Evolutionary conservation across 2,329 filamentous ascomycete genomes (phyloP), one percentile per base, ranked within the genome.

Genomic region (Claviceps digitariae): DNA sequence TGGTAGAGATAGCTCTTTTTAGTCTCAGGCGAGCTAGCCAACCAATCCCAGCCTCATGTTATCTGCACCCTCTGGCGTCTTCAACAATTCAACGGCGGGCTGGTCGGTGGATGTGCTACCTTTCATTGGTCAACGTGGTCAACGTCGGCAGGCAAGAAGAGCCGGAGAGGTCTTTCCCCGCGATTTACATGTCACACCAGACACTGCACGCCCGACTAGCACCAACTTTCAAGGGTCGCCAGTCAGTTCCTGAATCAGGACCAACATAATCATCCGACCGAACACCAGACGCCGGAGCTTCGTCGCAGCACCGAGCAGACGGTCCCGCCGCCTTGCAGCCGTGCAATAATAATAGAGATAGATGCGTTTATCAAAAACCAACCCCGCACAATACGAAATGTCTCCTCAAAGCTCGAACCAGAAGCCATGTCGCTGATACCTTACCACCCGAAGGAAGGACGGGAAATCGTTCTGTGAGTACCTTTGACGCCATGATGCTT

Each of bases 391-490:
- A 43, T 36, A 13, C 27, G 20, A 49, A 47, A 52, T 52, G 45
- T 25, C 45, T 15, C 34, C 51, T 43, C 51, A 21, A n/a, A 23
- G 36, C 15, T 31, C 13, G 27, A 48, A 36, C 29, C 49, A 36
- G 46, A n/a, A 48, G 54, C 15, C 21, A 72, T 82, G 77, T 90
- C 86, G 59, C 74, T 93, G 62, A 83, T 93, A 58, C 87, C 87
- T 4, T 91, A 90, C 64, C 78, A 80, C 53, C 79, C 83, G 49
- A 78, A 78, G 57, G 86, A 89, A 62, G 84, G 83, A 60, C 81
- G 84, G 60, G 85, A 90, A 65, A 82, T 93, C 60, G 87, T 91
- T 41, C 74, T 93, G 86, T 90, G 77, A 63, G 86, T 77, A 61
- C 61, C 27, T 27, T n/a, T 59, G 41, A 31, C 44, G 38, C 52